Percentiles rank a stretch among this genome's conserved stretches.
Evolutionary conservation across 768 basidiomycete species (phyloP).

Genomic region (Boletus sp.): DNA sequence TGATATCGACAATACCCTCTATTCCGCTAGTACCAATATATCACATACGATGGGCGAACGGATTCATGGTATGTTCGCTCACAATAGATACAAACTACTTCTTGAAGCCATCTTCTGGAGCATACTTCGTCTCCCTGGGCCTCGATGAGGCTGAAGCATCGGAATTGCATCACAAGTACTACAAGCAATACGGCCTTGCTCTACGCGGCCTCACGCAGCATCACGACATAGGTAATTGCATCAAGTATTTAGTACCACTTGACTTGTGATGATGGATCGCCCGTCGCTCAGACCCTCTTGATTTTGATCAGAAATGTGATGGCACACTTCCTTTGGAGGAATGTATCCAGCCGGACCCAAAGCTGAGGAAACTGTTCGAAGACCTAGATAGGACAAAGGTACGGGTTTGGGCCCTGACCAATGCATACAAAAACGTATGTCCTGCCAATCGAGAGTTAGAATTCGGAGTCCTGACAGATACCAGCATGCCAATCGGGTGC

Average conservation of each 20-base stretch:
- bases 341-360: slow-evolving; percentile 66
- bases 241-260: not conserved
- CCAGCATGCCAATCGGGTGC: slow-evolving; percentile 80
- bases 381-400: slow-evolving; percentile 77
- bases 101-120: slow-evolving; percentile 34
- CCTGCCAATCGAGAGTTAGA: slow-evolving; percentile 13
- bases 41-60: slow-evolving; percentile 76
- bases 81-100: not conserved
- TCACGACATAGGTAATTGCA: slow-evolving; percentile 62
- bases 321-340: slow-evolving; percentile 80
- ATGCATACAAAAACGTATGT: slow-evolving; percentile 71
- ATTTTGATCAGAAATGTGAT: slow-evolving; percentile 84
- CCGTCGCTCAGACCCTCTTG: slow-evolving; percentile 64
- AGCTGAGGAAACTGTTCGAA: slow-evolving; percentile 62
- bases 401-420: slow-evolving; percentile 84
- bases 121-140: slow-evolving; percentile 72
- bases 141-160: slow-evolving; percentile 67
- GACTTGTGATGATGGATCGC: not conserved
- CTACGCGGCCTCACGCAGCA: slow-evolving; percentile 74
- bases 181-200: slow-evolving; percentile 79
- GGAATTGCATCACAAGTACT: slow-evolving; percentile 68
- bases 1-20: slow-evolving; percentile 88
- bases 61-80: slow-evolving; percentile 59
- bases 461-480: slow-evolving; percentile 7
- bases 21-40: slow-evolving; percentile 72